phyloP scores from a whole-genome alignment of 1,284 basidiomycete species.

The Farysia itapuensis region DNA sequence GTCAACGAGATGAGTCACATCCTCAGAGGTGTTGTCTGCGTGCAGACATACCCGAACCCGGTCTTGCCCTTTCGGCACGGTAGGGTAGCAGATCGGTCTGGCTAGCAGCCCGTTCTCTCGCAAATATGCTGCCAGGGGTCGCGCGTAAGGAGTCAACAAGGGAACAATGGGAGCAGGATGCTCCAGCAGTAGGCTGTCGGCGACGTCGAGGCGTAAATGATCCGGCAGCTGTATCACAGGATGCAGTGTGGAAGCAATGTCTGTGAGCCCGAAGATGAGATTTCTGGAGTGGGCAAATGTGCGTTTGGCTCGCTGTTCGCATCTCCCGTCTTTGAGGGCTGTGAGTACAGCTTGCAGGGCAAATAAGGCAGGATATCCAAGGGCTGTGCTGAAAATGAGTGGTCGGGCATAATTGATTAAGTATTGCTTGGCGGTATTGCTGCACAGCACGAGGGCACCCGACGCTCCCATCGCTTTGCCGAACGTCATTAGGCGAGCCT shows the following conservation, averaged over 20 bases:
- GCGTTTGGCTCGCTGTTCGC: constrained; percentile 62
- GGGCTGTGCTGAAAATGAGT: constrained; percentile 62
- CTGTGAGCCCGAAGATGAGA: no score
- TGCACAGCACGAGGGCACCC: constrained; percentile 74
- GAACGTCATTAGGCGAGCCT: constrained; percentile 52
- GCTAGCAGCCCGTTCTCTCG: constrained; percentile 69
- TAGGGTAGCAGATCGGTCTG: constrained; percentile 72
- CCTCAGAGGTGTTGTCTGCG: constrained; percentile 69
- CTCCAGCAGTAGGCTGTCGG: no score
- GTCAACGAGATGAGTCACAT: constrained; percentile 65
- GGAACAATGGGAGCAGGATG: constrained; percentile 73
- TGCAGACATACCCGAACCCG: constrained; percentile 83
- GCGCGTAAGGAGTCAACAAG: constrained; percentile 74
- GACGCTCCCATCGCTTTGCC: constrained; percentile 54
- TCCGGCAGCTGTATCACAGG: no score
- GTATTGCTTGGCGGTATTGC: constrained; percentile 74
- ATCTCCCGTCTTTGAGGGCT: constrained; percentile 71
- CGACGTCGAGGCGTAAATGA: background rate
- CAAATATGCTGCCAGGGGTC: constrained; percentile 71
- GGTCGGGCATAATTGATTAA: constrained; percentile 90
- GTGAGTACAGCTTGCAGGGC: constrained; percentile 77
- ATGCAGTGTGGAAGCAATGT: no score
- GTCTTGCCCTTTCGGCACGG: constrained; percentile 78
- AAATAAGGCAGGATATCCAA: constrained; percentile 59
- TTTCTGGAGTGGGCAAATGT: constrained; percentile 8